Conservation (phyloP, 108 stramenopile genomes). For the Cyclotella kingstonii region DNA sequence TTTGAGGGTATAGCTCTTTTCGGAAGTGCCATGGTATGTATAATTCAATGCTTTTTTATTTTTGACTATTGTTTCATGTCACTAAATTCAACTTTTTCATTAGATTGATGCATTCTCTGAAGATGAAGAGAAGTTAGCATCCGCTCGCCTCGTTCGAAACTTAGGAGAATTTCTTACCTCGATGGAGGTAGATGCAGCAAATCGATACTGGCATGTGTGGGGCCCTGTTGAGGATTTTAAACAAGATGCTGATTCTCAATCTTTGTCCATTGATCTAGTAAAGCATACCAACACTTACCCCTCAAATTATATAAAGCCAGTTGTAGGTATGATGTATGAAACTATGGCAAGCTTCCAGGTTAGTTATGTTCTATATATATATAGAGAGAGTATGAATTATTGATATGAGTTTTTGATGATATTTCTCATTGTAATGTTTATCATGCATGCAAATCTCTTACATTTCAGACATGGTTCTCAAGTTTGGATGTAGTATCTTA, state of each 20-base stretch:
- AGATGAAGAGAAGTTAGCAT: conserved; percentile 46
- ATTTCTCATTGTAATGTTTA: no score
- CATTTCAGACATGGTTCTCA: conserved; percentile 71
- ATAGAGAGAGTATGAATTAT: no score
- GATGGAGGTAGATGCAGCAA: conserved; percentile 81
- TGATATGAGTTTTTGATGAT: no score
- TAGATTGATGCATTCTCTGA: conserved; percentile 40
- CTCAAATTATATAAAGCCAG: conserved; percentile 46
- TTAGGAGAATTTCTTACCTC: conserved; percentile 75
- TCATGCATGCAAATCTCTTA: neutral
- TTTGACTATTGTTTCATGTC: neutral
- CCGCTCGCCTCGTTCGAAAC: conserved; percentile 54
- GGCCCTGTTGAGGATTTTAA: no score
- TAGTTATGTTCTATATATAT: neutral
- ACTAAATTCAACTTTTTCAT: neutral
- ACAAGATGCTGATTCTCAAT: no score
- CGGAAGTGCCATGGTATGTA: conserved; percentile 70
- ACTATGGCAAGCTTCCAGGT: conserved; percentile 69
- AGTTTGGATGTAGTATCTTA: conserved; percentile 58
- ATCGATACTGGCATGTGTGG: conserved; percentile 89
- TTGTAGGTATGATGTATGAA: conserved; percentile 81
- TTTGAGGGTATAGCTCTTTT: conserved; percentile 91
- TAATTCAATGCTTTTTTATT: neutral
- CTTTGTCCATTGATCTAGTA: no score
- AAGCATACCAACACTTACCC: conserved; percentile 56